These are phyloP conservation scores for Gracilaria domingensis DNA, from an alignment of 23 red algal genomes.

Conservation along the genomic window DNA sequence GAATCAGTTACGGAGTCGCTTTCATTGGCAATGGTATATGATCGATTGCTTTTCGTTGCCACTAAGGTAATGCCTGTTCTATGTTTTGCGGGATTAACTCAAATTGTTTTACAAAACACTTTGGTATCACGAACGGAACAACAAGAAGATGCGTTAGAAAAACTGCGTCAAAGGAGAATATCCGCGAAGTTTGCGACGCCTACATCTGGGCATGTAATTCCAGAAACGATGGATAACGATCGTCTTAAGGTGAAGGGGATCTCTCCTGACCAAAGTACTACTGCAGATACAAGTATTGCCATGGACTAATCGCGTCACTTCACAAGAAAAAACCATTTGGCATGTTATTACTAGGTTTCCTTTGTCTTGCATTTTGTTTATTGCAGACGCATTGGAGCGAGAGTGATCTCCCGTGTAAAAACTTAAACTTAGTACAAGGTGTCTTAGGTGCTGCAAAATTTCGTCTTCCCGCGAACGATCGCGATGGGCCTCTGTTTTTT, in stretches of 20 bases:
- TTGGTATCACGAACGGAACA: constrained; percentile 35
- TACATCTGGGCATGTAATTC: constrained; percentile 5
- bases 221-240: background rate
- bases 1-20: background rate
- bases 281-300: background rate
- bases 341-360: background rate
- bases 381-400: background rate
- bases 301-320: constrained; percentile 4
- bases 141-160: constrained; percentile 10
- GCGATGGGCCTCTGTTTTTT: background rate
- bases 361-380: background rate
- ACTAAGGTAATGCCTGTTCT: constrained; percentile 46
- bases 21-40: background rate
- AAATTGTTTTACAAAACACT: constrained; percentile 38
- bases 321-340: background rate
- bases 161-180: constrained; percentile 17
- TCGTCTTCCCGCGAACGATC: background rate
- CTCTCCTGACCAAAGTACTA: background rate
- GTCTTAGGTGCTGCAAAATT: background rate
- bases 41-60: constrained; percentile 33
- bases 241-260: background rate
- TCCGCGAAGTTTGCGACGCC: background rate
- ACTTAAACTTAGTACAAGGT: background rate
- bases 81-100: constrained; percentile 19
- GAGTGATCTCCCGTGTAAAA: background rate